phyloP scores from a whole-genome alignment of 2,329 filamentous ascomycete species.

The Stachybotrys echinatus region DNA sequence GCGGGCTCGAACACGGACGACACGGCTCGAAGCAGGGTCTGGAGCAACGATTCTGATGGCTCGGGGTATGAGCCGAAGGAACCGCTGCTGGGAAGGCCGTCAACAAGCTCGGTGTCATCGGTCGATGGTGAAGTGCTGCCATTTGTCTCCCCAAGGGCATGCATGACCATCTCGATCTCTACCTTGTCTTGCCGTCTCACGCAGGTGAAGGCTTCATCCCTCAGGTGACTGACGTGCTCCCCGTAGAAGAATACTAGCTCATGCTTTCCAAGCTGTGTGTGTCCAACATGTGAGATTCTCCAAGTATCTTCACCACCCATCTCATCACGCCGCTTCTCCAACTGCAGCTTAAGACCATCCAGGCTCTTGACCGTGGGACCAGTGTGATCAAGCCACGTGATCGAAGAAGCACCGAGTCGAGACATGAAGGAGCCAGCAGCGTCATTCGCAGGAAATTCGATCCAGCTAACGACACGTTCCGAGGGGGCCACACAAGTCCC shows the following conservation, averaged over 20 bases:
- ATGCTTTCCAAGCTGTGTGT: slow-evolving; percentile 75
- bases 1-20: slow-evolving; percentile 36
- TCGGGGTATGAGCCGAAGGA: slow-evolving; percentile 8
- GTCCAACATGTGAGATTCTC: slow-evolving; percentile 76
- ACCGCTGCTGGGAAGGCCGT: slow-evolving; percentile 2
- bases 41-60: slow-evolving; percentile 35
- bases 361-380: slow-evolving; percentile 45
- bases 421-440: slow-evolving; percentile 24
- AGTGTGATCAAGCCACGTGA: slow-evolving; percentile 26
- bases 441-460: slow-evolving; percentile 54
- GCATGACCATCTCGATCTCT: slow-evolving; percentile 61
- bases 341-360: slow-evolving; percentile 56
- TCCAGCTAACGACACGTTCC: slow-evolving; percentile 62
- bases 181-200: slow-evolving; percentile 68
- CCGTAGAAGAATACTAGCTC: slow-evolving; percentile 79
- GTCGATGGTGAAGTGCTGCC: slow-evolving; percentile 12
- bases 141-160: slow-evolving; percentile 18
- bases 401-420: slow-evolving; percentile 21
- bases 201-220: slow-evolving; percentile 79
- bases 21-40: slow-evolving; percentile 40
- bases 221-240: slow-evolving; percentile 68
- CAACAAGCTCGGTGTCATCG: slow-evolving; percentile 11
- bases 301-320: slow-evolving; percentile 46
- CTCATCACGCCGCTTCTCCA: slow-evolving; percentile 57
- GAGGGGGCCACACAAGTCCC: slow-evolving; percentile 72